phyloP scores from a whole-genome alignment of 495 filamentous ascomycete species.

The Cetradonia linearis region DNA sequence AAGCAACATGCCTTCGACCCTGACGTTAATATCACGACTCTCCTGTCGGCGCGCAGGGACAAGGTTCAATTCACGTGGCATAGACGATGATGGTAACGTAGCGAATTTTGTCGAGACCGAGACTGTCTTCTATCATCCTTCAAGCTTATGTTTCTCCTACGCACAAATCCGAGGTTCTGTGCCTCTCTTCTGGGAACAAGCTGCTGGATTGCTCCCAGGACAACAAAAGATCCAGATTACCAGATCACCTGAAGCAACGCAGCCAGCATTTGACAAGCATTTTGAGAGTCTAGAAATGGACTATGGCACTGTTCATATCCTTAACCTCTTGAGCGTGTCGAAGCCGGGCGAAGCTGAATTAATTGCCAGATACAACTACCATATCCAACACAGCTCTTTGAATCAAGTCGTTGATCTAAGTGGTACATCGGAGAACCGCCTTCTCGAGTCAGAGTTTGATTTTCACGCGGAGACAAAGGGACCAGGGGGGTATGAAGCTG shows the following conservation, averaged over 20 bases:
- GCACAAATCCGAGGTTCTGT: conserved; percentile 86
- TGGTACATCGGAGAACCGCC: conserved; percentile 48
- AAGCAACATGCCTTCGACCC: conserved; percentile 67
- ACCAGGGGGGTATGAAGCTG: conserved; percentile 77
- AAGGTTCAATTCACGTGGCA: conserved; percentile 88
- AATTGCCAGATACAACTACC: conserved; percentile 63
- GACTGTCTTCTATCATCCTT: conserved; percentile 58
- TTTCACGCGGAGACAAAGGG: conserved; percentile 91
- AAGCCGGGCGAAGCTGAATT: conserved; percentile 77
- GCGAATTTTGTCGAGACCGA: conserved; percentile 81
- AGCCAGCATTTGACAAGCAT: conserved; percentile 91
- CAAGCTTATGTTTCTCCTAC: conserved; percentile 79
- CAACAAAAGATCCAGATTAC: conserved; percentile 94
- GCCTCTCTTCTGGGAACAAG: conserved; percentile 95
- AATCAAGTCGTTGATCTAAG: conserved; percentile 37
- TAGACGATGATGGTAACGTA: conserved; percentile 95
- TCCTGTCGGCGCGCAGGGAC: conserved; percentile 90
- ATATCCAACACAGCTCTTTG: conserved; percentile 59
- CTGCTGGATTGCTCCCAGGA: conserved; percentile 72
- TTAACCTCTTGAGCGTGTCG: conserved; percentile 82
- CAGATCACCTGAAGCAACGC: conserved; percentile 78
- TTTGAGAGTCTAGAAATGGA: conserved; percentile 70
- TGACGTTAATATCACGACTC: conserved; percentile 84
- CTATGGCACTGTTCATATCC: conserved; percentile 82
- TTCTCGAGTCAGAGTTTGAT: conserved; percentile 81